Evolutionary conservation across 345 rosid species (phyloP), one percentile per base, ranked within the genome.

Genomic region (Arabis alpina): DNA sequence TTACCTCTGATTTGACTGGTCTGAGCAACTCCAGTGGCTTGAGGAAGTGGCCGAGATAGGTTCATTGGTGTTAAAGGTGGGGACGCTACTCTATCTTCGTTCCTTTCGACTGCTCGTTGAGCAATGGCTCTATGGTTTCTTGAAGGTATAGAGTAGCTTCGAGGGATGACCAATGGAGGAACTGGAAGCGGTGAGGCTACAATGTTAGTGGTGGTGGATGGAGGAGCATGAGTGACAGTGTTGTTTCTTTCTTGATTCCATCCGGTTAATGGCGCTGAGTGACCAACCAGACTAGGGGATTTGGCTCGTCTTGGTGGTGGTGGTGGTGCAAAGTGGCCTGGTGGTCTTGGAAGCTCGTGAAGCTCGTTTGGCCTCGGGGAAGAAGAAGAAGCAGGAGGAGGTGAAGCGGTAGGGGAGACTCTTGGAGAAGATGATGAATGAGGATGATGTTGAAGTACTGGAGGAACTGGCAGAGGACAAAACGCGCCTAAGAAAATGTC

Each of bases 311-410:
- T 86, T 54, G 78, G 59, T 34, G 37, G 36, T 32, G 30, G 30
- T 1, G 77, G 81, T 44, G 79, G 71, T 71, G 74, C 60, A 40
- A 76, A 43, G 69, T 65, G 52, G 62, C 73, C 78, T 0, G 99
- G 98, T 19, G 99, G 98, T 82, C 96, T 81, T 3, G 99, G 99
- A 79, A 95, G 99, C 81, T 88, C 85, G 54, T 95, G 98, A 66
- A 90, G 97, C 83, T 88, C 96, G 37, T 81, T 88, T 57, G 80
- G 82, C 64, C 87, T 86, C 24, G 96, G 98, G 57, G 98, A 89
- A 58, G 75, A 71, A 47, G 74, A 60, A 89, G 86, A 72, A 51
- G 84, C 68, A 79, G 88, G 40, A 88, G 98, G 99, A 37, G 99
- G 99, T 42, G 98, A 95, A 37, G 92, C 85, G 57, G 74, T 82